Conservation (phyloP, 169 alveolate species). For the Plasmodium sp. region DNA sequence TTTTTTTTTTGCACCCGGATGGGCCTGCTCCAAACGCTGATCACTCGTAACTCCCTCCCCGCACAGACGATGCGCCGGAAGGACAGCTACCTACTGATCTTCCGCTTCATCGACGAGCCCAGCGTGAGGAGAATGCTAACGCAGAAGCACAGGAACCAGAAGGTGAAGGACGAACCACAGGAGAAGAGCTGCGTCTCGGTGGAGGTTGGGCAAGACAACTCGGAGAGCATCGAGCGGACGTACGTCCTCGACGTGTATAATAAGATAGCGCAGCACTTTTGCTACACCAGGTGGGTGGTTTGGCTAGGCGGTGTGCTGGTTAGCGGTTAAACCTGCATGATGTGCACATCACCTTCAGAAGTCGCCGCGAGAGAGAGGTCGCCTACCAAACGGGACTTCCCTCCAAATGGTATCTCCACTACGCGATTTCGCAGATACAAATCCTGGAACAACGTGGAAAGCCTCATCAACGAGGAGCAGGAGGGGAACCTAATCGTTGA, state of each 20-base stretch:
- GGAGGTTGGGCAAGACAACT: not conserved
- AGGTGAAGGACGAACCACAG: slow-evolving; percentile 7
- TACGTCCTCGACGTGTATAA: slow-evolving; percentile 60
- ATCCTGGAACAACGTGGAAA: slow-evolving; percentile 97
- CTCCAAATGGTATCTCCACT: not conserved
- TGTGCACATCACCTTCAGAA: not conserved
- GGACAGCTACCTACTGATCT: slow-evolving; percentile 18
- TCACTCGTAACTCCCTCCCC: not conserved
- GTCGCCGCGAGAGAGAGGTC: not conserved
- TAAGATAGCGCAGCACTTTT: slow-evolving; percentile 36
- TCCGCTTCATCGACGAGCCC: slow-evolving; percentile 26
- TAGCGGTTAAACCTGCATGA: not conserved
- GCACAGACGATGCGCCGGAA: slow-evolving; percentile 7
- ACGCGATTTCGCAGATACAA: slow-evolving; percentile 86
- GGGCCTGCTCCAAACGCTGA: not conserved
- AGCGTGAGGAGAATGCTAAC: slow-evolving; percentile 7
- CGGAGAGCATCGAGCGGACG: slow-evolving; percentile 13
- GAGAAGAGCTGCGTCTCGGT: slow-evolving; percentile 27
- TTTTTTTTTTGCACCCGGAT: not conserved
- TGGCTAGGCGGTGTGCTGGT: not conserved
- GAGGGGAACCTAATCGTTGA: slow-evolving; percentile 92
- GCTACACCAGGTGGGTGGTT: slow-evolving; percentile 24
- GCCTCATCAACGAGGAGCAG: slow-evolving; percentile 88
- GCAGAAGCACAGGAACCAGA: slow-evolving; percentile 11
- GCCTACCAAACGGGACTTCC: too few species aligned